Evolutionary conservation across 2,329 filamentous ascomycete species (phyloP).

Genomic region (Monosporascus sp.): DNA sequence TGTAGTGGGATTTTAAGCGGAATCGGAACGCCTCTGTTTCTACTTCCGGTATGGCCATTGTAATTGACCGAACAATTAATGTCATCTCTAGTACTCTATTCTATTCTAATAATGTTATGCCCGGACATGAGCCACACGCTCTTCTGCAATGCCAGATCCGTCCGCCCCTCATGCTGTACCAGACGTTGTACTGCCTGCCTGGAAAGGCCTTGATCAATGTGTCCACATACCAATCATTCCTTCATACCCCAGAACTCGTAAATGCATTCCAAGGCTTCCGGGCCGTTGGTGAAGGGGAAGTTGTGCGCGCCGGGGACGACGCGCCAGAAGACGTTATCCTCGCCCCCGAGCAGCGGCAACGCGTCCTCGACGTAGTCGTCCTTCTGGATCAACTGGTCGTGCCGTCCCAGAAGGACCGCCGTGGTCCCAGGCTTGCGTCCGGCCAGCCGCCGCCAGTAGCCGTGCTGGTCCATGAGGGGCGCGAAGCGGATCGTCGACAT

Average conservation of each 20-base stretch:
- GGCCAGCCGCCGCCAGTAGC: slow-evolving; percentile 44
- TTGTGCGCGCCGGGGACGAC: slow-evolving; percentile 53
- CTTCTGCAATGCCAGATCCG: too few relatives aligned
- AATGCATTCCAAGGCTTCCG: slow-evolving; percentile 39
- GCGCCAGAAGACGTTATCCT: slow-evolving; percentile 43
- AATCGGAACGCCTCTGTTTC: neutral
- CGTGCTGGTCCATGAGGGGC: slow-evolving; percentile 48
- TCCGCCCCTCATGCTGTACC: too few relatives aligned
- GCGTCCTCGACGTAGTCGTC: slow-evolving; percentile 44
- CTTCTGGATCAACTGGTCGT: slow-evolving; percentile 49
- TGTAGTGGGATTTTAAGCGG: neutral
- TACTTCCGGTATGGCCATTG: too few relatives aligned
- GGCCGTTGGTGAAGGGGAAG: slow-evolving; percentile 54
- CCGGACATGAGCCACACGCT: too few relatives aligned
- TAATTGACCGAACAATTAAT: too few relatives aligned
- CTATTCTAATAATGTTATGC: too few relatives aligned
- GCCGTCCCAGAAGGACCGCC: slow-evolving; percentile 45
- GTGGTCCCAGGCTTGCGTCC: slow-evolving; percentile 37
- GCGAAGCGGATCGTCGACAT: slow-evolving; percentile 52
- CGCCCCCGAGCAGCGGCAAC: slow-evolving; percentile 46
- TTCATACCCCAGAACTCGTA: slow-evolving; percentile 41
- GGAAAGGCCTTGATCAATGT: too few relatives aligned
- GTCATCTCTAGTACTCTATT: too few relatives aligned
- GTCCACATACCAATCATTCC: neutral
- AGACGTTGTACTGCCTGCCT: neutral